Evolutionary conservation across 164 flowering plant genomes (phyloP).

Genomic region (Taxillus chinensis): DNA sequence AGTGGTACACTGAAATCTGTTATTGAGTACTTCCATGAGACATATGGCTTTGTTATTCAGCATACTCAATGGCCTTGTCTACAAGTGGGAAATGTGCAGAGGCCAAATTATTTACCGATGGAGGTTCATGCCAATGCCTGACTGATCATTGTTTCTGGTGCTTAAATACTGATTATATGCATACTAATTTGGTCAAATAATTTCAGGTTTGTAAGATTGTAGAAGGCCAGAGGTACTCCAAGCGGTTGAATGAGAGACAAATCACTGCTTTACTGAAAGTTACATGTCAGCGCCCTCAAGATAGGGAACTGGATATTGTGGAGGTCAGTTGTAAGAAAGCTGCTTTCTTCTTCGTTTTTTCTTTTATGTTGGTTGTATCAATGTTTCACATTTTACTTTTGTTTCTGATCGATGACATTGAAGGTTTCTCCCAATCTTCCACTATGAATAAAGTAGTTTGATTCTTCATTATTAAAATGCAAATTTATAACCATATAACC

Average conservation of each 20-base stretch:
- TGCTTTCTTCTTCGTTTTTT: neutral
- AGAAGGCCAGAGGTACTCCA: constrained; percentile 81
- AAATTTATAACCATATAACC: too few species aligned
- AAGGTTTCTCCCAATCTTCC: too few species aligned
- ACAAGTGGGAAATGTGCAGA: constrained; percentile 90
- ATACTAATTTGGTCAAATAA: constrained; percentile 2
- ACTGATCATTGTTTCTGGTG: neutral
- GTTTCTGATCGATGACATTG: too few species aligned
- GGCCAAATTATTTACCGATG: constrained; percentile 94
- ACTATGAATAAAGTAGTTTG: too few species aligned
- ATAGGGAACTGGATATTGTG: constrained; percentile 59
- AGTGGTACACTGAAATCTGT: constrained; percentile 78
- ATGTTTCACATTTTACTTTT: neutral
- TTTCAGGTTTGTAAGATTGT: constrained; percentile 80
- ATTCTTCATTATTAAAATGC: too few species aligned
- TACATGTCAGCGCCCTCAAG: constrained; percentile 76
- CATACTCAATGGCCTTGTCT: constrained; percentile 88
- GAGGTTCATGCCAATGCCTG: constrained; percentile 38
- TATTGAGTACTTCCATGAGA: constrained; percentile 79
- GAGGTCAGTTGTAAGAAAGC: constrained; percentile 26
- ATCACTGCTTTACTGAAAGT: constrained; percentile 65
- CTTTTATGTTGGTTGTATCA: neutral
- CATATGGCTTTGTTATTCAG: constrained; percentile 74
- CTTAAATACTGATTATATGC: neutral
- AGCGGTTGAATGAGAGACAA: constrained; percentile 64